Percentiles rank a stretch among this genome's conserved stretches.
These are phyloP conservation scores for Lepidium sativum DNA, from an alignment of 345 rosid species.

Conservation along the genomic window DNA sequence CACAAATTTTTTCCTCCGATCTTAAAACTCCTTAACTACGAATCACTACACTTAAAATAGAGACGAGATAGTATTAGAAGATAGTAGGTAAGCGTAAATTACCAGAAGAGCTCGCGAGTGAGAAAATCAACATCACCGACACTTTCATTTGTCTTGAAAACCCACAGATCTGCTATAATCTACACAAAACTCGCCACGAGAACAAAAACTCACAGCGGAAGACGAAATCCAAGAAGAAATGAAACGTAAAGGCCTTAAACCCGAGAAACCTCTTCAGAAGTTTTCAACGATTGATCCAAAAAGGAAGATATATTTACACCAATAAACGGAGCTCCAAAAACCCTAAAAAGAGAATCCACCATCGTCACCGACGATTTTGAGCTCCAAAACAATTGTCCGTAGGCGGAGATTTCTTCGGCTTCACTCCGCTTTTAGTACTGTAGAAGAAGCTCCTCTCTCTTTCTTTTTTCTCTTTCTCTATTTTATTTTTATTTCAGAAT, in stretches of 20 bases:
- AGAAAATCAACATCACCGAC: constrained; percentile 28
- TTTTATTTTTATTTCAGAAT: neutral
- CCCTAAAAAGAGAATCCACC: constrained; percentile 34
- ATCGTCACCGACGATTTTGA: constrained; percentile 31
- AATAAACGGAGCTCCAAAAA: constrained; percentile 30
- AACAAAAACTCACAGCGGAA: constrained; percentile 10
- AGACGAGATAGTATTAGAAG: neutral
- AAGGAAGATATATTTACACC: constrained; percentile 18
- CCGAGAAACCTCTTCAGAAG: constrained; percentile 10
- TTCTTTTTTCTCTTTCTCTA: neutral
- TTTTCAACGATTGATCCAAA: constrained; percentile 35
- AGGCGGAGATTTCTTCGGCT: constrained; percentile 44
- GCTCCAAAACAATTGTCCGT: constrained; percentile 22
- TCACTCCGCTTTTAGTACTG: constrained; percentile 36
- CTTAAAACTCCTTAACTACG: neutral
- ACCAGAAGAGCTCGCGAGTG: constrained; percentile 20
- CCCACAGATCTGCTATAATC: constrained; percentile 21
- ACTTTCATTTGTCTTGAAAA: constrained; percentile 7
- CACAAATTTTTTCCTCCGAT: neutral
- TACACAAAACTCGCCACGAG: constrained; percentile 5
- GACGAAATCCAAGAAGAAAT: constrained; percentile 8
- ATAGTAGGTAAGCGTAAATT: neutral
- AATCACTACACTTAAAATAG: neutral
- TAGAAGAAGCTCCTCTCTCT: constrained; percentile 16
- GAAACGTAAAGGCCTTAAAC: constrained; percentile 7